These are phyloP conservation scores for Arthrobotrys conoides DNA, from an alignment of 2,329 filamentous ascomycete species.

Conservation along the genomic window DNA sequence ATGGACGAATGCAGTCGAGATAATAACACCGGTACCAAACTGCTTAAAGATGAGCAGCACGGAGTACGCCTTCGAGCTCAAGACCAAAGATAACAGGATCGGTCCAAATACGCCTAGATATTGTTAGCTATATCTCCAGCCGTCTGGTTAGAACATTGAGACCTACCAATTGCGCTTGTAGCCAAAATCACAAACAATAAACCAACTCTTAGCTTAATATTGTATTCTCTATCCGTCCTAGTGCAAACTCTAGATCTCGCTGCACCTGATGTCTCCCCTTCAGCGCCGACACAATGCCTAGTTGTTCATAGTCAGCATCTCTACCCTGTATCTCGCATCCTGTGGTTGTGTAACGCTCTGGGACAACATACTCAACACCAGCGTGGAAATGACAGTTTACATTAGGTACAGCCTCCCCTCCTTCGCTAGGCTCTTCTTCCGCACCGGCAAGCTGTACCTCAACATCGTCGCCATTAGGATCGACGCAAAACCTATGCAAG, in stretches of 20 bases:
- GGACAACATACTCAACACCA: slow-evolving; percentile 77
- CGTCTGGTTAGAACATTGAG: not conserved
- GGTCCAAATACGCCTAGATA: slow-evolving; percentile 74
- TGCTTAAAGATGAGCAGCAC: slow-evolving; percentile 78
- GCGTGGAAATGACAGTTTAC: slow-evolving; percentile 80
- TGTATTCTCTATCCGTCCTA: slow-evolving; percentile 73
- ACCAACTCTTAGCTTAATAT: slow-evolving; percentile 78
- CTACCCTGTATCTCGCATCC: slow-evolving; percentile 21
- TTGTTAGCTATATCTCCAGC: not conserved
- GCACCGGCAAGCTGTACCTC: slow-evolving; percentile 67
- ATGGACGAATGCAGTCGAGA: slow-evolving; percentile 79
- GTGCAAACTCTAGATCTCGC: slow-evolving; percentile 64
- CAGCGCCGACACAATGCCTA: slow-evolving; percentile 63
- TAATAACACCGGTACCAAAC: slow-evolving; percentile 80
- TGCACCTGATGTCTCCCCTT: slow-evolving; percentile 68
- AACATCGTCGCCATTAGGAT: slow-evolving; percentile 74
- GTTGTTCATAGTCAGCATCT: slow-evolving; percentile 56
- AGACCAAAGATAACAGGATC: slow-evolving; percentile 72
- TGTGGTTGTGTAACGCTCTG: not conserved
- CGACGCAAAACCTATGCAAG: slow-evolving; percentile 74
- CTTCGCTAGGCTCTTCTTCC: slow-evolving; percentile 38
- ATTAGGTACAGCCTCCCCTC: not conserved
- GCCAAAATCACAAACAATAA: slow-evolving; percentile 79
- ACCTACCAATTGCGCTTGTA: slow-evolving; percentile 76
- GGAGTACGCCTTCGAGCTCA: slow-evolving; percentile 32